A percentile compares a stretch with the other conserved stretches of the same genome.
Conservation (phyloP, 164 flowering plant genomes). For the Aristolochia californica region DNA sequence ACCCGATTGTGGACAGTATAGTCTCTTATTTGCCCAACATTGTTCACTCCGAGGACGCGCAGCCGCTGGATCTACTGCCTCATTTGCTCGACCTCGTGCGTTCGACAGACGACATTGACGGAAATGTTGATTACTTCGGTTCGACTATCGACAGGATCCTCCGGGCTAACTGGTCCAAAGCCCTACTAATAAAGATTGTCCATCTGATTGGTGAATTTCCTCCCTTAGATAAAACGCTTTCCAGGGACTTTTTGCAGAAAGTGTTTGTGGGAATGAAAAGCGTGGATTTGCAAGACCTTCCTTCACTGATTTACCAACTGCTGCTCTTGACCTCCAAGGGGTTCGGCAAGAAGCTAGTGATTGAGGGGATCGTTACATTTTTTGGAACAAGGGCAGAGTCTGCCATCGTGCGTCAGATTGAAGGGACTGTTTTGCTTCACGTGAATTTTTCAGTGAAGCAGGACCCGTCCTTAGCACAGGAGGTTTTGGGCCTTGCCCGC, state of each 20-base stretch:
- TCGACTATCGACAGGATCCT: constrained; percentile 34
- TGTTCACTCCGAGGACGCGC: constrained; percentile 39
- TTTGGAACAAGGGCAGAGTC: constrained; percentile 39
- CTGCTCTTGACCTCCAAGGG: constrained; percentile 71
- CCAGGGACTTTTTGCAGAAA: constrained; percentile 49
- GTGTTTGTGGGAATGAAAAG: constrained; percentile 45
- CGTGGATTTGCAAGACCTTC: constrained; percentile 71
- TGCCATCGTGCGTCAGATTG: constrained; percentile 57
- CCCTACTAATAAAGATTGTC: constrained; percentile 51
- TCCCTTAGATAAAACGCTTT: constrained; percentile 32
- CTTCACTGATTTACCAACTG: constrained; percentile 63
- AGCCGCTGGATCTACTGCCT: constrained; percentile 51
- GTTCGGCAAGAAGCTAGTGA: constrained; percentile 55
- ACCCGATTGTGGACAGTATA: constrained; percentile 20
- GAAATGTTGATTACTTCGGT: constrained; percentile 24
- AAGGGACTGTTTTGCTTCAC: constrained; percentile 83
- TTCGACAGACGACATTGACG: constrained; percentile 21
- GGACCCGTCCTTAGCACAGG: constrained; percentile 72
- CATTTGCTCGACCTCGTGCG: constrained; percentile 29
- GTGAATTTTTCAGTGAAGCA: constrained; percentile 90
- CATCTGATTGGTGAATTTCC: constrained; percentile 42
- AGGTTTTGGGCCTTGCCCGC: constrained; percentile 48
- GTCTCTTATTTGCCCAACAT: constrained; percentile 22
- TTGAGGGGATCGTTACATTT: constrained; percentile 60
- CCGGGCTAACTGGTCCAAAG: constrained; percentile 47